Conservation (phyloP, 495 filamentous ascomycete species). For the Penicillium lividum region DNA sequence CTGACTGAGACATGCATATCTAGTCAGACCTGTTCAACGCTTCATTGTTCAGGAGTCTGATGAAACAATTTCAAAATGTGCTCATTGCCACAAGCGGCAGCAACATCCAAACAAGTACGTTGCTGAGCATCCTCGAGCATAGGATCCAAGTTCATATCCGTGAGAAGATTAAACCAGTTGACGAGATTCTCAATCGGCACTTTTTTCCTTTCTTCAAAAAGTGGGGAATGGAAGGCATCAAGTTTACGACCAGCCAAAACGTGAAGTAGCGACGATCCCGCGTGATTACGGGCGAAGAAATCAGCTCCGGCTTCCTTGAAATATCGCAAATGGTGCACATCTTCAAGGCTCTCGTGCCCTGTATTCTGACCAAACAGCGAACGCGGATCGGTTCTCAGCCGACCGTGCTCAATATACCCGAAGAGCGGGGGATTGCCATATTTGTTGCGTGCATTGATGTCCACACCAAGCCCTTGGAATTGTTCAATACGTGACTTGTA, state of each 20-base stretch:
- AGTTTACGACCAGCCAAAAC: background rate
- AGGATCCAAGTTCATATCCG: slow-evolving; percentile 30
- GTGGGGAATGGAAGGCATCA: no score
- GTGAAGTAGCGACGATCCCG: background rate
- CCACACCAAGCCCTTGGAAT: background rate
- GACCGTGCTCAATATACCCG: background rate
- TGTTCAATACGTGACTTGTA: background rate
- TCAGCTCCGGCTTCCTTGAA: background rate
- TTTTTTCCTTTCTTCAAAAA: no score
- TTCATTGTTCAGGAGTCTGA: background rate
- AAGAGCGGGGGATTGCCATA: background rate
- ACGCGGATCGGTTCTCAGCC: background rate
- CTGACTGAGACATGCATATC: background rate
- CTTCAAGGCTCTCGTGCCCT: background rate
- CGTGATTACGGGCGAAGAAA: background rate
- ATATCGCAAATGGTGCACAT: background rate
- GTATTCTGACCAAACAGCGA: no score
- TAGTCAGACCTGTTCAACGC: background rate
- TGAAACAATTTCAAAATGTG: slow-evolving; percentile 35
- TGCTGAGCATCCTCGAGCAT: slow-evolving; percentile 31
- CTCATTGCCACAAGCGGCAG: slow-evolving; percentile 35
- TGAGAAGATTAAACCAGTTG: background rate
- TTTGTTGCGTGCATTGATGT: background rate
- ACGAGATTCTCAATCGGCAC: background rate
- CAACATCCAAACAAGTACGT: slow-evolving; percentile 36